A percentile compares a stretch with the other conserved stretches of the same genome.
Evolutionary conservation across 2,329 filamentous ascomycete species (phyloP).

Genomic region (Talaromyces sp.): DNA sequence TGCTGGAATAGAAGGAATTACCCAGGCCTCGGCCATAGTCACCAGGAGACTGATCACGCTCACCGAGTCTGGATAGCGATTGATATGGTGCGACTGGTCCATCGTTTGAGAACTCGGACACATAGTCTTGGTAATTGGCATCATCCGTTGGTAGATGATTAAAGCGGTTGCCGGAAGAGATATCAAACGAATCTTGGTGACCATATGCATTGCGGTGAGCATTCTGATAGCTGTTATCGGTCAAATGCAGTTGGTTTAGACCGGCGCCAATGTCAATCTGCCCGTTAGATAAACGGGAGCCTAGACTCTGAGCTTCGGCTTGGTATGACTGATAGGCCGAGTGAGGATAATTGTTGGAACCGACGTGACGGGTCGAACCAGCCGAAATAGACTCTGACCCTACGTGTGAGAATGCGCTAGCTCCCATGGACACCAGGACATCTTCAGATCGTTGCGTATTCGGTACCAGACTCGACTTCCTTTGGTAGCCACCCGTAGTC

Average conservation of each 20-base stretch:
- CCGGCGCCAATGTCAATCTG: conserved; percentile 31
- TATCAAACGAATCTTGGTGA: conserved; percentile 43
- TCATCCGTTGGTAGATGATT: conserved; percentile 33
- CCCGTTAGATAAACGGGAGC: conserved; percentile 27
- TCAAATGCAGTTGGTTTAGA: conserved; percentile 36
- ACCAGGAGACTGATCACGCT: conserved; percentile 43
- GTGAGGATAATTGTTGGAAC: conserved; percentile 30
- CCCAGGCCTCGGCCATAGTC: conserved; percentile 45
- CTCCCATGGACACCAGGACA: conserved; percentile 27
- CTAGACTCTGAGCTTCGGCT: conserved; percentile 36
- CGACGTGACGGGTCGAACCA: conserved; percentile 22
- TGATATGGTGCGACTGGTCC: conserved; percentile 33
- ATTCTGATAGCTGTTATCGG: conserved; percentile 29
- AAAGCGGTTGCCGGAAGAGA: conserved; percentile 39
- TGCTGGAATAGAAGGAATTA: conserved; percentile 45
- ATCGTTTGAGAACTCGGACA: conserved; percentile 29
- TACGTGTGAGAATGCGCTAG: conserved; percentile 29
- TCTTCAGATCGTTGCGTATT: conserved; percentile 29
- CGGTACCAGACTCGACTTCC: conserved; percentile 30
- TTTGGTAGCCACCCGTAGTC: conserved; percentile 29
- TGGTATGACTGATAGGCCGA: conserved; percentile 39
- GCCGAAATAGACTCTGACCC: conserved; percentile 29
- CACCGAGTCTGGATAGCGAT: conserved; percentile 41
- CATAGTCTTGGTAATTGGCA: conserved; percentile 28
- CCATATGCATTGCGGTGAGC: conserved; percentile 29